A percentile compares a stretch with the other conserved stretches of the same genome.
Conservation (phyloP, 2,329 filamentous ascomycete species). For the Zalaria obscura region DNA sequence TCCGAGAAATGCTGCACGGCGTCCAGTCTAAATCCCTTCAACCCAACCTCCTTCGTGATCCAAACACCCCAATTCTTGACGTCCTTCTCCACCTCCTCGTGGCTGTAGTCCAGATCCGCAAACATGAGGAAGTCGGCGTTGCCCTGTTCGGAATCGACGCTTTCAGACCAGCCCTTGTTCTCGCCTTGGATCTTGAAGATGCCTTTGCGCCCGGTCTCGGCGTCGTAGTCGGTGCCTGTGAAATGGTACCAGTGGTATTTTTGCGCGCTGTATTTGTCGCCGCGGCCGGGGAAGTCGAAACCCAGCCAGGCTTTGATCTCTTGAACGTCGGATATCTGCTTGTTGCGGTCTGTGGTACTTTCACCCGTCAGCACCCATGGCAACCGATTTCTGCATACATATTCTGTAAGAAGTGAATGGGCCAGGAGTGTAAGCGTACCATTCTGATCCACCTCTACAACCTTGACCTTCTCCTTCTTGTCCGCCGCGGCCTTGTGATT, state of each 20-base stretch:
- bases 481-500: conserved; percentile 59
- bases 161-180: conserved; percentile 45
- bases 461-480: conserved; percentile 44
- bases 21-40: conserved; percentile 53
- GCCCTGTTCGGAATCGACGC: conserved; percentile 46
- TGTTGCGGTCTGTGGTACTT: conserved; percentile 31
- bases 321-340: conserved; percentile 36
- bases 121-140: conserved; percentile 57
- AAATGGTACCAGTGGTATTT: conserved; percentile 55
- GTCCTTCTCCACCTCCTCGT: conserved; percentile 47
- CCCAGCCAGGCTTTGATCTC: conserved; percentile 54
- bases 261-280: conserved; percentile 42
- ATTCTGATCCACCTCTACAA: conserved; percentile 43
- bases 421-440: background rate
- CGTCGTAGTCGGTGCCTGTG: conserved; percentile 49
- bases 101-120: conserved; percentile 49
- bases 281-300: conserved; percentile 47
- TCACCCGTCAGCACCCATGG: background rate
- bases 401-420: background rate
- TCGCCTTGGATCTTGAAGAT: conserved; percentile 51
- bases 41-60: conserved; percentile 43
- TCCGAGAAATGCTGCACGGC: conserved; percentile 56
- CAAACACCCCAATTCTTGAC: conserved; percentile 52
- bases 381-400: background rate
- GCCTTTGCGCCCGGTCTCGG: conserved; percentile 37